Conservation (phyloP, 305 asterid species). For the Fraxinus xanthoxyloides region DNA sequence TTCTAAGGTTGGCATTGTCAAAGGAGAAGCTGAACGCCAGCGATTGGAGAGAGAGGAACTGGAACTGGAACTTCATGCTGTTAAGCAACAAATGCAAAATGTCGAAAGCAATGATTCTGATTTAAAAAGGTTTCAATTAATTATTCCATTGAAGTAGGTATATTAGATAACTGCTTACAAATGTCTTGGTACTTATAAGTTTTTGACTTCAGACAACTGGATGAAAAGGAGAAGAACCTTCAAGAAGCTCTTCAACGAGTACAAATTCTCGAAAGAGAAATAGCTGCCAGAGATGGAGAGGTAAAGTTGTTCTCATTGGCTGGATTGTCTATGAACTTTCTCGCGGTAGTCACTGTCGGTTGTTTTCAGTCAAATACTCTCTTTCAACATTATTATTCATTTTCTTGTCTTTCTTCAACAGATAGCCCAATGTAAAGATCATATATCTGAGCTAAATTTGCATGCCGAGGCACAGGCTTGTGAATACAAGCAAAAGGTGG, state of each 20-base stretch:
- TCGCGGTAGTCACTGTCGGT: neutral
- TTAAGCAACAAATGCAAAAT: constrained; percentile 73
- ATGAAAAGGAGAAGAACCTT: constrained; percentile 62
- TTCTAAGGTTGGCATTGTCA: constrained; percentile 72
- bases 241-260: constrained; percentile 61
- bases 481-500: constrained; percentile 94
- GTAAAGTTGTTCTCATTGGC: constrained; percentile 35
- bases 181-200: constrained; percentile 20
- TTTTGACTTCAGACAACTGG: constrained; percentile 50
- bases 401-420: constrained; percentile 33
- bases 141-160: neutral
- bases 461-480: constrained; percentile 97
- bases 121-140: constrained; percentile 56
- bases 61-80: constrained; percentile 80
- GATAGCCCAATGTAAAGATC: constrained; percentile 82
- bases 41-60: constrained; percentile 90
- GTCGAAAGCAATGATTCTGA: constrained; percentile 60
- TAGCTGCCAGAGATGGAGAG: constrained; percentile 75
- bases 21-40: constrained; percentile 93
- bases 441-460: constrained; percentile 78
- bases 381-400: neutral
- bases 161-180: constrained; percentile 5
- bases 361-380: neutral
- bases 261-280: constrained; percentile 80
- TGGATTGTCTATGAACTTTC: neutral